A percentile compares a stretch with the other conserved stretches of the same genome.
Conservation (phyloP, 768 basidiomycete species). For the Multifurca ochricompacta region DNA sequence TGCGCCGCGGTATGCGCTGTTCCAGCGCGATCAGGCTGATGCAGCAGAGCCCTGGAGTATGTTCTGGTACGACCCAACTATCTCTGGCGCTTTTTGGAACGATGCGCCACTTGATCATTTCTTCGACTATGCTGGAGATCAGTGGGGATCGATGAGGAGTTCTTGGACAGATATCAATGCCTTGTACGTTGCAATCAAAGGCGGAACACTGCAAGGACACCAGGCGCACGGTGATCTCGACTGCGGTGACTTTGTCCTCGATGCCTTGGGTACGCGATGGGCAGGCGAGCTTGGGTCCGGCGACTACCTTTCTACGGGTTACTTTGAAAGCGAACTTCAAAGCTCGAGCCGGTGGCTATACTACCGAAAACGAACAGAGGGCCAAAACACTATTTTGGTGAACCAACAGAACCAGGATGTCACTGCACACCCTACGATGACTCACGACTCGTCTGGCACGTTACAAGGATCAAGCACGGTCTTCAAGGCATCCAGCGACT, state of each 20-base stretch:
- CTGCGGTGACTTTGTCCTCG: constrained; percentile 89
- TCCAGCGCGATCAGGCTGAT: constrained; percentile 78
- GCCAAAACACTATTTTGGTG: constrained; percentile 90
- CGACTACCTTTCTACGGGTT: constrained; percentile 67
- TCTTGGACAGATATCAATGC: constrained; percentile 87
- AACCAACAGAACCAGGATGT: constrained; percentile 76
- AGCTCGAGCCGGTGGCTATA: constrained; percentile 74
- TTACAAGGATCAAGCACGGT: constrained; percentile 83
- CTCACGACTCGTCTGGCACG: constrained; percentile 45
- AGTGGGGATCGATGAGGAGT: constrained; percentile 89
- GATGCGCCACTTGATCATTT: constrained; percentile 71
- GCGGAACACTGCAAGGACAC: constrained; percentile 69
- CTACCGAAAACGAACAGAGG: constrained; percentile 95
- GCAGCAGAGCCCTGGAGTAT: constrained; percentile 50
- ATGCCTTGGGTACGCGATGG: constrained; percentile 90
- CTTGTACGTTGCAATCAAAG: constrained; percentile 83
- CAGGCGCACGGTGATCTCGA: constrained; percentile 97
- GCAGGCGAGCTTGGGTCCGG: constrained; percentile 90
- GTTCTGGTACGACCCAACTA: constrained; percentile 88
- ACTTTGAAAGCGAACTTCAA: constrained; percentile 74
- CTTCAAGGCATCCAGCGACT: constrained; percentile 47
- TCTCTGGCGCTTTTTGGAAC: constrained; percentile 89
- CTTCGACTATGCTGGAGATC: constrained; percentile 64
- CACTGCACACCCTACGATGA: constrained; percentile 47
- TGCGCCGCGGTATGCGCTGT: constrained; percentile 68